Evolutionary conservation across 208 protist species (phyloP), one percentile per base, ranked within the genome.

Genomic region (Dictyostelium gargantuum): DNA sequence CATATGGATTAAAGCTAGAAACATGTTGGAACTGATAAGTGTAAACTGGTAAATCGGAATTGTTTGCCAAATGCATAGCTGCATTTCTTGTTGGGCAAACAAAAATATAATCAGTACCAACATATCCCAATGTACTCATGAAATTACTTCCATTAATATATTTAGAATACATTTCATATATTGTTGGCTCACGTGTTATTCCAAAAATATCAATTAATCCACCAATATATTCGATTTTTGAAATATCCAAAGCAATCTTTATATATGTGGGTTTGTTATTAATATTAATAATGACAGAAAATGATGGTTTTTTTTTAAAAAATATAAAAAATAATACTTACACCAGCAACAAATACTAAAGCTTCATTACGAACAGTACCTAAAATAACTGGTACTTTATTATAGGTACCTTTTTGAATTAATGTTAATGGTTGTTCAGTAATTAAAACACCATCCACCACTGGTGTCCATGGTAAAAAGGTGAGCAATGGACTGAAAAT

Each of bases 51-150:
- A 63, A 26, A 35, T 38, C 26, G 15, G 40, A 44, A 61, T 38
- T n/a, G 10, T 11, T 26, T 46, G 42, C 13, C 26, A 85, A 29
- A 50, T 68, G n/a, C 2, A 29, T 32, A n/a, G 50, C 82, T 15
- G 35, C 68, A n/a, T 68, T 77, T 79, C 82, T 75, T 54, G 38
- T 52, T 89, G 82, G 82, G 70, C 82, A 89, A 44, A 52, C 35
- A 38, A 89, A 89, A n/a, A 89, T 44, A 79, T 77, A 89, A n/a
- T 89, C 82, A 6, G 82, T 89, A 40, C 81, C 81, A 48, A 86
- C 74, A 23, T 19, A 11, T 40, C n/a, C 29, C 13, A 85, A 13
- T 32, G 54, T n/a, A 58, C 58, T 46, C 38, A 75, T 40, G 32
- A 56, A 85, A 8, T 82, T 81, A 11, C 9, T 46, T 15, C 40